Percentiles rank a stretch among this genome's conserved stretches.
These are phyloP conservation scores for Kodamaea sagamina DNA, from an alignment of 805 yeast species.

Conservation along the genomic window DNA sequence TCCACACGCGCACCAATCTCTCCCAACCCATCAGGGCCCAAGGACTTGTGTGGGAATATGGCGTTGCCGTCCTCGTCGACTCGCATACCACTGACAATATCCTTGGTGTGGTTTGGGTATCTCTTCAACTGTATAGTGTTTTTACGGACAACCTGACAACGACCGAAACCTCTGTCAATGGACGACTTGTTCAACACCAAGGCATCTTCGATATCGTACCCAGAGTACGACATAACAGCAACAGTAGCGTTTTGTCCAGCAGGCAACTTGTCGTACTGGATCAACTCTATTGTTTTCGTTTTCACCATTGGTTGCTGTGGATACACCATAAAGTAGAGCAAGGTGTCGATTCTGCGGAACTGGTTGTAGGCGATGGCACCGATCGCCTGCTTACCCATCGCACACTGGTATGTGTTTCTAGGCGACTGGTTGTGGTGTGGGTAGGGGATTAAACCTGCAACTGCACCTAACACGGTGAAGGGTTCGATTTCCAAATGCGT, in stretches of 20 bases:
- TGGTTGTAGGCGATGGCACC: slow-evolving; percentile 99
- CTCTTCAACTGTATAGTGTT: slow-evolving; percentile 87
- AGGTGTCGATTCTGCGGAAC: slow-evolving; percentile 90
- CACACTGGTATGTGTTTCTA: slow-evolving; percentile 90
- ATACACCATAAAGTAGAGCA: slow-evolving; percentile 93
- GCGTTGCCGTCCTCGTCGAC: slow-evolving; percentile 80
- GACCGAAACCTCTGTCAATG: slow-evolving; percentile 94
- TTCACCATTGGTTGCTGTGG: slow-evolving; percentile 99
- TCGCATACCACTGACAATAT: slow-evolving; percentile 88
- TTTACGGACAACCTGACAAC: slow-evolving; percentile 94
- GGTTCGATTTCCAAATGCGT: slow-evolving; percentile 97
- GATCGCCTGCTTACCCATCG: slow-evolving; percentile 99
- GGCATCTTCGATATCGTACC: slow-evolving; percentile 99
- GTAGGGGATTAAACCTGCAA: slow-evolving; percentile 88
- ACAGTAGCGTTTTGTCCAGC: slow-evolving; percentile 99
- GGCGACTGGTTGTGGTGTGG: slow-evolving; percentile 94
- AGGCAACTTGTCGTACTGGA: slow-evolving; percentile 93
- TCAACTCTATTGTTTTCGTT: slow-evolving; percentile 93
- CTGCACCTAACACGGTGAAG: slow-evolving; percentile 88
- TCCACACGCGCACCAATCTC: slow-evolving; percentile 91
- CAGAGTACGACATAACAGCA: slow-evolving; percentile 98
- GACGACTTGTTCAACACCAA: slow-evolving; percentile 91
- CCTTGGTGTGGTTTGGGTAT: slow-evolving; percentile 92
- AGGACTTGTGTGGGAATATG: slow-evolving; percentile 78
- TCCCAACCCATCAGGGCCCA: slow-evolving; percentile 95